Conservation (phyloP, 441 rosid genomes). For the Melianthus villosus region DNA sequence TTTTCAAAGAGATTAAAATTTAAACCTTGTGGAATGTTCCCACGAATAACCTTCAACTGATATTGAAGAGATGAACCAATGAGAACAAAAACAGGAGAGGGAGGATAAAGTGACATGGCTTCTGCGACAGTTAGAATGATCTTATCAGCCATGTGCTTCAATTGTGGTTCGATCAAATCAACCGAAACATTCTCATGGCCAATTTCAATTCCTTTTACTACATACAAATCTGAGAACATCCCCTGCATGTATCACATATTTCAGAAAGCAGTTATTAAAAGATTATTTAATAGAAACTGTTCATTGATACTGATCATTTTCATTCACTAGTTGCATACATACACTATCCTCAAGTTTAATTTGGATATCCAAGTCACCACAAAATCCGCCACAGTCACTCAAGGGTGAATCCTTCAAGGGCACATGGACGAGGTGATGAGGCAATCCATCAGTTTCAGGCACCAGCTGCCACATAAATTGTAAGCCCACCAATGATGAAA, state of each 20-base stretch:
- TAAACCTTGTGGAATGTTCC: slow-evolving; percentile 68
- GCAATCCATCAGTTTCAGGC: slow-evolving; percentile 40
- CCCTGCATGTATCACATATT: slow-evolving; percentile 39
- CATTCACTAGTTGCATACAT: slow-evolving; percentile 15
- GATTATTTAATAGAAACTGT: too few species aligned
- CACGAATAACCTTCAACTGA: slow-evolving; percentile 62
- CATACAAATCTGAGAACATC: slow-evolving; percentile 69
- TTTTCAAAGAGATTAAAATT: slow-evolving; percentile 7
- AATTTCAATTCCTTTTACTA: slow-evolving; percentile 67
- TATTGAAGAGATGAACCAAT: slow-evolving; percentile 64
- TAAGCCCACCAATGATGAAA: slow-evolving; percentile 85
- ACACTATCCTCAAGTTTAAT: slow-evolving; percentile 76
- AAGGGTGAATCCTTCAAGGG: slow-evolving; percentile 88
- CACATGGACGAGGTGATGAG: slow-evolving; percentile 78
- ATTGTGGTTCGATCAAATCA: slow-evolving; percentile 60
- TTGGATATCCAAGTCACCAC: slow-evolving; percentile 75
- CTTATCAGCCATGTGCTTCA: slow-evolving; percentile 45
- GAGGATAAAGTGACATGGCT: slow-evolving; percentile 89
- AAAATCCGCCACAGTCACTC: slow-evolving; percentile 82
- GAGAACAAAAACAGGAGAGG: slow-evolving; percentile 74
- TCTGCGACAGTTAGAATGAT: slow-evolving; percentile 82
- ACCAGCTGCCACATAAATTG: slow-evolving; percentile 74
- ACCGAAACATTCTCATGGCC: slow-evolving; percentile 86
- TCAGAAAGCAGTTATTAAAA: too few species aligned
- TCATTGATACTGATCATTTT: slow-evolving; percentile 7